phyloP scores from a whole-genome alignment of 1,284 basidiomycete genomes.

The Xanthoconium separans region DNA sequence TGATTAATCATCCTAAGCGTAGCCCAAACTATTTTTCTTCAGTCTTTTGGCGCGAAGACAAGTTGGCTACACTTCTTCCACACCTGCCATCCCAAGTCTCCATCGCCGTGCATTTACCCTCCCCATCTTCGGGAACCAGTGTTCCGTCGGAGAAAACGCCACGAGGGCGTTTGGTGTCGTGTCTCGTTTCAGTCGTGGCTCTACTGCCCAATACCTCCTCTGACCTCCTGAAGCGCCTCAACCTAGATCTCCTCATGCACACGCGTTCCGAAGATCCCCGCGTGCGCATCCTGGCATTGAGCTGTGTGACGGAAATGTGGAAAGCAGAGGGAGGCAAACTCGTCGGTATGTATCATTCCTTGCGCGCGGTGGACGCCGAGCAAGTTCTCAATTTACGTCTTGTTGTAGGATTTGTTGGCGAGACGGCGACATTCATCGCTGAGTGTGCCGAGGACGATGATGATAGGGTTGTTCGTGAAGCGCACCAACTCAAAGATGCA shows the following conservation, averaged over 20 bases:
- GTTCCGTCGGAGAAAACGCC: constrained; percentile 10
- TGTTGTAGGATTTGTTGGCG: constrained; percentile 61
- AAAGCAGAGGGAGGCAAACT: constrained; percentile 70
- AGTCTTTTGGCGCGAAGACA: constrained; percentile 90
- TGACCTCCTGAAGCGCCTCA: constrained; percentile 72
- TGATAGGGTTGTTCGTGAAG: constrained; percentile 69
- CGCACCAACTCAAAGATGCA: constrained; percentile 61
- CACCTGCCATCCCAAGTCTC: constrained; percentile 28
- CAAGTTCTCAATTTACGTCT: too few species aligned
- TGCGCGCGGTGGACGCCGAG: background rate
- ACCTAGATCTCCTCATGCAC: constrained; percentile 83
- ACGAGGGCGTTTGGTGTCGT: constrained; percentile 13
- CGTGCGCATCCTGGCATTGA: constrained; percentile 69
- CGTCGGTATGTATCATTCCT: constrained; percentile 48
- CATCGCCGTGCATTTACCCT: constrained; percentile 7
- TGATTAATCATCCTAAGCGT: background rate
- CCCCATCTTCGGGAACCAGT: background rate
- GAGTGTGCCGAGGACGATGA: constrained; percentile 84
- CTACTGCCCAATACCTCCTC: constrained; percentile 23
- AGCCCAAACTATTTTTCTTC: background rate
- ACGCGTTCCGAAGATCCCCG: constrained; percentile 78
- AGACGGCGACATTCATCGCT: constrained; percentile 80
- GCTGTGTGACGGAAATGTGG: constrained; percentile 77
- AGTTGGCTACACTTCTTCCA: constrained; percentile 47
- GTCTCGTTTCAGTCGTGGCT: constrained; percentile 19